A percentile compares a stretch with the other conserved stretches of the same genome.
Conservation (phyloP, 352 stramenopile species). For the Phytopythium sindhum region DNA sequence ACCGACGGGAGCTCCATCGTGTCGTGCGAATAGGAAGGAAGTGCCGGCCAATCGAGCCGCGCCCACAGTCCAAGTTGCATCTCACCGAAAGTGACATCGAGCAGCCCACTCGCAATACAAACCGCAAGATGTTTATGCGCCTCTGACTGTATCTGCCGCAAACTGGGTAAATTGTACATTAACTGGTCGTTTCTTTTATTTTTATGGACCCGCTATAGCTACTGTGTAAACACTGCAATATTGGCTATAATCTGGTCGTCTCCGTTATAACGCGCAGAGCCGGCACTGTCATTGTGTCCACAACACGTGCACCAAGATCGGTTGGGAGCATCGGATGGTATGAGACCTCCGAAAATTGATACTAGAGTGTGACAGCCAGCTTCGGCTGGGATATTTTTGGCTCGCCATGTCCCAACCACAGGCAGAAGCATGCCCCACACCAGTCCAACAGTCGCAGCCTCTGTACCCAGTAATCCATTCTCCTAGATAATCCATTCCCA, state of each 20-base stretch:
- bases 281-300: background rate
- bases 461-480: background rate
- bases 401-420: background rate
- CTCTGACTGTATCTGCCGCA: background rate
- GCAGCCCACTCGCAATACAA: background rate
- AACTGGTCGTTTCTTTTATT: background rate
- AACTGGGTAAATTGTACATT: background rate
- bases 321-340: background rate
- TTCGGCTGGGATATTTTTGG: background rate
- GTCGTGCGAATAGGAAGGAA: background rate
- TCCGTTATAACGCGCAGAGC: background rate
- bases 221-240: no score
- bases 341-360: slow-evolving; percentile 3
- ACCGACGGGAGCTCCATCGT: background rate
- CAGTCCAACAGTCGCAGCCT: background rate
- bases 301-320: background rate
- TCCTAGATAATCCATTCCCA: background rate
- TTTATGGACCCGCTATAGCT: no score
- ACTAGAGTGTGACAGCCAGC: background rate
- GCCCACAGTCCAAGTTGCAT: background rate
- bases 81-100: background rate
- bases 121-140: background rate
- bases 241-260: background rate
- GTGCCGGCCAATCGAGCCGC: background rate
- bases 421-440: background rate